Conservation (phyloP, 2,329 filamentous ascomycete species). For the Ascochyta pisi region DNA sequence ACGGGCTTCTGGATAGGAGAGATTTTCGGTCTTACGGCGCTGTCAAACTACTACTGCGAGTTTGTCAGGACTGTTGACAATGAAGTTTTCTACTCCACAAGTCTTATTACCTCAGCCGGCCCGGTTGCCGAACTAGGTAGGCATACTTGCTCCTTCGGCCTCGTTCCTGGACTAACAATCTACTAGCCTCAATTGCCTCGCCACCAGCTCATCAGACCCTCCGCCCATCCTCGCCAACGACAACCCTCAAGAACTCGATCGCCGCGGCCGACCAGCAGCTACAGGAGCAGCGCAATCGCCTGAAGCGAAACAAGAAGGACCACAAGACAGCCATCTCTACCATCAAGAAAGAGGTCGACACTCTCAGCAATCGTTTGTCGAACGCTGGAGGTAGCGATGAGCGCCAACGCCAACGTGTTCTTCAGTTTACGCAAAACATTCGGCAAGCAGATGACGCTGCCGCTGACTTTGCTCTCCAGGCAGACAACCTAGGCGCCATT, state of each 20-base stretch:
- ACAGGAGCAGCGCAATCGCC: constrained; percentile 70
- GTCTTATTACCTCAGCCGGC: constrained; percentile 70
- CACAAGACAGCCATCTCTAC: constrained; percentile 73
- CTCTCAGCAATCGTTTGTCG: constrained; percentile 68
- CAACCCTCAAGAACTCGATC: constrained; percentile 78
- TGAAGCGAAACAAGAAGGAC: constrained; percentile 76
- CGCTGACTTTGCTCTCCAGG: constrained; percentile 62
- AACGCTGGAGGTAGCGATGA: constrained; percentile 76
- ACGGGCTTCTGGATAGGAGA: constrained; percentile 71
- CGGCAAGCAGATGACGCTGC: constrained; percentile 72
- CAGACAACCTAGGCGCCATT: constrained; percentile 69
- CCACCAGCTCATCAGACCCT: constrained; percentile 67
- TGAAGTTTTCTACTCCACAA: constrained; percentile 72
- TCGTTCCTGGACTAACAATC: neutral
- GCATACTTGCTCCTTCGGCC: constrained; percentile 17
- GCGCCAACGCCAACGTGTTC: constrained; percentile 75
- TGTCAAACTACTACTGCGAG: constrained; percentile 80
- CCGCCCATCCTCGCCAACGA: constrained; percentile 77
- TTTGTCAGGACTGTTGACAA: constrained; percentile 73
- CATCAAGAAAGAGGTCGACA: constrained; percentile 76
- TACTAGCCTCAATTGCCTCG: constrained; percentile 43
- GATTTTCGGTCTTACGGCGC: constrained; percentile 71
- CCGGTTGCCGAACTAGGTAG: constrained; percentile 65
- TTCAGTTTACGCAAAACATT: constrained; percentile 77
- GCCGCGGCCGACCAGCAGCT: constrained; percentile 74